These are phyloP conservation scores for Hansfordia pulvinata DNA, from an alignment of 2,329 filamentous ascomycete species.

Conservation along the genomic window DNA sequence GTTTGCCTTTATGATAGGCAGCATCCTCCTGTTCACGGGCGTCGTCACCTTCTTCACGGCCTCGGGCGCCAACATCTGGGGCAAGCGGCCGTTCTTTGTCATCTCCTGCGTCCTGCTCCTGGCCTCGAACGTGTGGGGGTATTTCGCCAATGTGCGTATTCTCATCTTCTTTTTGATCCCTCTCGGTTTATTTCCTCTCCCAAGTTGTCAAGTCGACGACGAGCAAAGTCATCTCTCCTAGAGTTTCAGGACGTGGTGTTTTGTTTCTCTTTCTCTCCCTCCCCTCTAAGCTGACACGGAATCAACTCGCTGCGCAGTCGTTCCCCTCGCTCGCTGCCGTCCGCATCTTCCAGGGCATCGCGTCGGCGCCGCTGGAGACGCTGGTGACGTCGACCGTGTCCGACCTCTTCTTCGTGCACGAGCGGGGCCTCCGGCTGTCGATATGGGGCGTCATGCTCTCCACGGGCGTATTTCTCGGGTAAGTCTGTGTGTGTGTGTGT, in stretches of 20 bases:
- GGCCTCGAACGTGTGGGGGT: slow-evolving; percentile 66
- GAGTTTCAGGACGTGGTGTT: no score
- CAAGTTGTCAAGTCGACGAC: no score
- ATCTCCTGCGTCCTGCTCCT: slow-evolving; percentile 64
- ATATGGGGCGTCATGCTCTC: slow-evolving; percentile 10
- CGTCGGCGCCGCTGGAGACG: slow-evolving; percentile 78
- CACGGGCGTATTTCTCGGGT: slow-evolving; percentile 9
- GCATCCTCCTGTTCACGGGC: slow-evolving; percentile 73
- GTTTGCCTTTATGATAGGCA: no score
- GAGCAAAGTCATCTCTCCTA: no score
- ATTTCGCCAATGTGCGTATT: no score
- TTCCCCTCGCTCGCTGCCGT: no score
- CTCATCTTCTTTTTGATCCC: no score
- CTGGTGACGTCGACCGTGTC: slow-evolving; percentile 81
- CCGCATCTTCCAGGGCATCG: slow-evolving; percentile 74
- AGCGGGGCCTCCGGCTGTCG: slow-evolving; percentile 10
- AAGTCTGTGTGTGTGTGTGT: slow-evolving; percentile 1
- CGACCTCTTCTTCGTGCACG: slow-evolving; percentile 82
- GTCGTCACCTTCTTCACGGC: slow-evolving; percentile 76
- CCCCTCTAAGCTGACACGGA: no score
- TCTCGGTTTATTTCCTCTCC: no score
- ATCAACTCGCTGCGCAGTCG: no score
- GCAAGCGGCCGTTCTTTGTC: slow-evolving; percentile 80
- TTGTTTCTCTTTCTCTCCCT: no score
- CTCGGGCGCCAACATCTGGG: slow-evolving; percentile 78